These are phyloP conservation scores for Cladorrhinum sp. DNA, from an alignment of 2,329 filamentous ascomycete species.

Conservation along the genomic window DNA sequence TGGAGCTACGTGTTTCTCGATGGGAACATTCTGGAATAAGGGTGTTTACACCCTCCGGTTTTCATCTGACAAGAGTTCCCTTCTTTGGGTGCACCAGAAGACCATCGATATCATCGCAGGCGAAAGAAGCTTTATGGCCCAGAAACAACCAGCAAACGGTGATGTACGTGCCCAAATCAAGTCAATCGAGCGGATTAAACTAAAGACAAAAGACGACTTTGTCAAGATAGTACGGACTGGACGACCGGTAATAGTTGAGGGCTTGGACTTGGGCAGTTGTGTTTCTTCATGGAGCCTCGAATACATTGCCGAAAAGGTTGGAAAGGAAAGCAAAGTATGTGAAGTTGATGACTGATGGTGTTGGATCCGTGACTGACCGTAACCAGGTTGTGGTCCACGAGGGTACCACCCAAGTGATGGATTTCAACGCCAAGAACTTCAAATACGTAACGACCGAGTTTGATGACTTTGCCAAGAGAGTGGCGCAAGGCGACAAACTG, in stretches of 20 bases:
- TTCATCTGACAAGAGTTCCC: neutral
- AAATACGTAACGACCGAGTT: conserved; percentile 68
- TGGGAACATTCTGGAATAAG: conserved; percentile 80
- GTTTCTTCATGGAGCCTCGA: conserved; percentile 63
- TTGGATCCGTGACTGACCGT: conserved; percentile 5
- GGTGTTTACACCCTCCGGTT: conserved; percentile 47
- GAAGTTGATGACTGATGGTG: neutral
- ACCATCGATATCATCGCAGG: conserved; percentile 24
- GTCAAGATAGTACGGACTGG: conserved; percentile 53
- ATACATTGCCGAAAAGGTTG: conserved; percentile 64
- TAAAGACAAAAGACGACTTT: conserved; percentile 58
- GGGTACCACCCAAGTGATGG: conserved; percentile 63
- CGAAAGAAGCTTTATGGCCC: conserved; percentile 1
- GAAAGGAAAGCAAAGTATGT: conserved; percentile 57
- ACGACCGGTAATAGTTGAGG: conserved; percentile 64
- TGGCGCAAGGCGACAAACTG: conserved; percentile 57
- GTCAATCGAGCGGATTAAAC: conserved; percentile 49
- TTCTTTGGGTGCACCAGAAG: conserved; percentile 22
- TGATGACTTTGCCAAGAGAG: conserved; percentile 61
- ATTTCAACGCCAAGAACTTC: conserved; percentile 83
- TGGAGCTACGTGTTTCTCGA: conserved; percentile 85
- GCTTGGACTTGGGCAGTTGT: conserved; percentile 66
- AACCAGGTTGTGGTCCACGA: conserved; percentile 70
- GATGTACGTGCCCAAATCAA: conserved; percentile 14
- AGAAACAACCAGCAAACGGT: neutral